Evolutionary conservation across 345 rosid species (phyloP), one percentile per base, ranked within the genome.

Genomic region (Hirschfeldia incana): DNA sequence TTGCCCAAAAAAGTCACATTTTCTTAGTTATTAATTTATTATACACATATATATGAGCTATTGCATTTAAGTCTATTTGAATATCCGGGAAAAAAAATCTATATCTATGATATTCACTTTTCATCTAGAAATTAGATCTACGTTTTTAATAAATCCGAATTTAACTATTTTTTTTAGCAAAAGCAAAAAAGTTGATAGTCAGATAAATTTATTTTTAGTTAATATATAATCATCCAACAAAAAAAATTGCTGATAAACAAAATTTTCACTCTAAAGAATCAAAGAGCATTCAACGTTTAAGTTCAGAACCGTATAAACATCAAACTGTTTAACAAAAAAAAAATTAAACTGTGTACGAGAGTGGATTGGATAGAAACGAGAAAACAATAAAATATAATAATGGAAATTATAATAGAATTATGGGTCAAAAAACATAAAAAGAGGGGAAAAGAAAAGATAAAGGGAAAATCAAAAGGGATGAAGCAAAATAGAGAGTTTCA

Each of bases 401-500:
- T 67, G 33, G 5, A 21, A 17, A 4, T 13, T 16, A 0, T 8
- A 63, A 34, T 36, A 63, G 44, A 80, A 80, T 70, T 21, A 75
- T 65, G 77, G 77, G 77, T 71, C 74, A 76, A 81, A 57, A 82
- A 73, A 73, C 78, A 77, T 77, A 82, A 82, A 77, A 82, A 81
- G 77, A 81, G 80, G 79, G 77, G 67, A 61, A 73, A 77, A 72
- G 71, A 77, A 77, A 77, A 77, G 81, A 73, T 76, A 81, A 77
- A 77, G 84, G 81, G 78, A 65, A 77, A 77, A 78, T 73, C 75
- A 77, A 81, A 76, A 81, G 81, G 84, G 81, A 72, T 27, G 82
- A 81, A 65, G 81, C 74, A 77, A 82, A 82, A 82, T 82, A 78
- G 82, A 68, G 84, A 82, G 79, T 77, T 82, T 78, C 84, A 82